Percentiles rank a stretch among this genome's conserved stretches.
Conservation (phyloP, 148 eudicot genomes). For the Cornus controversa region DNA sequence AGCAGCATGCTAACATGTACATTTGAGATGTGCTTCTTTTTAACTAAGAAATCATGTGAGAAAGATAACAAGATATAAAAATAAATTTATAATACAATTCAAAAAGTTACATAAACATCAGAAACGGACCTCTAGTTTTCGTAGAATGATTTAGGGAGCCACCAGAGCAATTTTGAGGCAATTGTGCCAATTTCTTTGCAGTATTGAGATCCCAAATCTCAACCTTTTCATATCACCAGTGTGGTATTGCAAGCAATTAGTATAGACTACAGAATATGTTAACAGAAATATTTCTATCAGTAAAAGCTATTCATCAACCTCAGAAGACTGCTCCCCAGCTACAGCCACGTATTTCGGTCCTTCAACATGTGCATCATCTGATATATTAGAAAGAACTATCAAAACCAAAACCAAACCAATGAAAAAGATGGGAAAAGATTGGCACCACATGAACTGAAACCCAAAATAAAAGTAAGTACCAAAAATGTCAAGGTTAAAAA, state of each 20-base stretch:
- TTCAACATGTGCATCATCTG: constrained; percentile 41
- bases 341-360: constrained; percentile 59
- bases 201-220: constrained; percentile 91
- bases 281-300: not conserved
- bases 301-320: constrained; percentile 39
- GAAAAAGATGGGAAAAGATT: not conserved
- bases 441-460: not conserved
- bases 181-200: constrained; percentile 53
- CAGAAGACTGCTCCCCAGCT: constrained; percentile 73
- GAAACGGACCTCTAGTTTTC: constrained; percentile 51
- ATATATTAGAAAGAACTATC: not conserved
- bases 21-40: too few relatives aligned
- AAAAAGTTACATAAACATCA: constrained; percentile 11
- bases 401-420: not conserved
- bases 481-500: too few relatives aligned
- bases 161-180: constrained; percentile 42
- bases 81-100: not conserved
- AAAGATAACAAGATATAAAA: not conserved
- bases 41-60: not conserved
- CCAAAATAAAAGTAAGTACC: not conserved
- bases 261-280: constrained; percentile 3
- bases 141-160: constrained; percentile 29
- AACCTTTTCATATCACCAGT: constrained; percentile 48
- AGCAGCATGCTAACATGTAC: too few relatives aligned
- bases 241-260: constrained; percentile 18